These are phyloP conservation scores for Penicillium paradoxum DNA, from an alignment of 495 filamentous ascomycete genomes.

Conservation along the genomic window DNA sequence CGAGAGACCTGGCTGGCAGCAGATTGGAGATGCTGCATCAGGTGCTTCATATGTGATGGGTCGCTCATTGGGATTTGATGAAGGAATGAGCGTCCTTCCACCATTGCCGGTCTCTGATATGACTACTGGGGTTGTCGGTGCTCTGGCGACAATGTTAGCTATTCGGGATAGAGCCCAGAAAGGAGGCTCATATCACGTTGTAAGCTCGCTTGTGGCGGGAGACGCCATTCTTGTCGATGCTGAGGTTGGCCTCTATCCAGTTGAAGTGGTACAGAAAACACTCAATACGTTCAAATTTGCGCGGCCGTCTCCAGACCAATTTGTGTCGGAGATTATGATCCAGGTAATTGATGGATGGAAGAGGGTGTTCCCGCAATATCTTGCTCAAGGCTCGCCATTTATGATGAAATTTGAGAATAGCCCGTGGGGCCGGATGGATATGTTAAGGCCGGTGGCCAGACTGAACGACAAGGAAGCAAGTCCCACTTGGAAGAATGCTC, in stretches of 20 bases:
- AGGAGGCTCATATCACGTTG: conserved; percentile 27
- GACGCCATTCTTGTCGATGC: conserved; percentile 14
- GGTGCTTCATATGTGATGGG: conserved; percentile 15
- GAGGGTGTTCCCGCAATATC: conserved; percentile 18
- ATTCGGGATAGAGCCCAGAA: conserved; percentile 22
- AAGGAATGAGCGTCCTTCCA: conserved; percentile 58
- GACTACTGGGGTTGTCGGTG: conserved; percentile 55
- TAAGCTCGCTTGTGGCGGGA: conserved; percentile 24
- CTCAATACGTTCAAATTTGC: conserved; percentile 11
- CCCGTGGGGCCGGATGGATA: conserved; percentile 17
- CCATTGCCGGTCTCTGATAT: conserved; percentile 71
- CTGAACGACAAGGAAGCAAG: conserved; percentile 21
- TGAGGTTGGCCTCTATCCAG: conserved; percentile 25
- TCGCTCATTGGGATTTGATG: conserved; percentile 52
- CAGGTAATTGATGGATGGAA: conserved; percentile 30
- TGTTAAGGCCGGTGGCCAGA: conserved; percentile 23
- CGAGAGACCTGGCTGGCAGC: conserved; percentile 43
- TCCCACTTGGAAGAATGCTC: conserved; percentile 19
- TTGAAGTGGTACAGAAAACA: conserved; percentile 15
- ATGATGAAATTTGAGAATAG: conserved; percentile 25
- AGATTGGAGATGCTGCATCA: conserved; percentile 41
- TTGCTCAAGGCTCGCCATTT: conserved; percentile 18
- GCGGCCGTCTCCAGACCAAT: conserved; percentile 18
- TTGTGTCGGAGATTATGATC: conserved; percentile 26
- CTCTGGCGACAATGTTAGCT: conserved; percentile 49